Base-by-base conservation (phyloP, 257 asterid genomes). In the Rauvolfia tetraphylla region DNA sequence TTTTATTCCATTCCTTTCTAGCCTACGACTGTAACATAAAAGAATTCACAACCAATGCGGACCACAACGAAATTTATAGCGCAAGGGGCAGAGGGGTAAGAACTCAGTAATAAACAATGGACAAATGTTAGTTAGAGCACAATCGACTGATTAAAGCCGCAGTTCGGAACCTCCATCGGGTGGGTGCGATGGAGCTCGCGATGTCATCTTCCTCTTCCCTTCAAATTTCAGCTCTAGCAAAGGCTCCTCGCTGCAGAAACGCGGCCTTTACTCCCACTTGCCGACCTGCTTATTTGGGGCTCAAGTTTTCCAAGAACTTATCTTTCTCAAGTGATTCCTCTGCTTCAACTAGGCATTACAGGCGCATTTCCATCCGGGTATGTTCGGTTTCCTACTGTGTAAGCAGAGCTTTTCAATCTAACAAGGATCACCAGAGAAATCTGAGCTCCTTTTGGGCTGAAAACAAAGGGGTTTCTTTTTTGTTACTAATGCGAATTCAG, bases 111-210 rank as follows among this genome's bases (percentile, higher is more conserved):
- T n/a, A n/a, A n/a, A n/a, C n/a, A n/a, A n/a, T n/a, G n/a, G n/a
- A n/a, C n/a, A n/a, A n/a, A n/a, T n/a, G n/a, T n/a, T n/a, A n/a
- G n/a, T n/a, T n/a, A n/a, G n/a, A n/a, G n/a, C n/a, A n/a, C n/a
- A n/a, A n/a, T n/a, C n/a, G n/a, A n/a, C n/a, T n/a, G n/a, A n/a
- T n/a, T n/a, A n/a, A n/a, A n/a, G n/a, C n/a, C n/a, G n/a, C n/a
- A n/a, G n/a, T n/a, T n/a, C n/a, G n/a, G n/a, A n/a, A n/a, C n/a
- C n/a, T n/a, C n/a, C n/a, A n/a, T n/a, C n/a, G n/a, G n/a, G n/a
- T n/a, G n/a, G n/a, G n/a, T n/a, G n/a, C 20, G 80, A 89, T 91
- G 97, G 93, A 86, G 92, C 85, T 89, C 56, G 79, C 86, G 46
- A 69, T 85, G 75, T 80, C 91, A 73, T 82, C 89, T 63, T 79